Evolutionary conservation across 2,329 filamentous ascomycete genomes (phyloP).

Genomic region (Drechslera avenae): DNA sequence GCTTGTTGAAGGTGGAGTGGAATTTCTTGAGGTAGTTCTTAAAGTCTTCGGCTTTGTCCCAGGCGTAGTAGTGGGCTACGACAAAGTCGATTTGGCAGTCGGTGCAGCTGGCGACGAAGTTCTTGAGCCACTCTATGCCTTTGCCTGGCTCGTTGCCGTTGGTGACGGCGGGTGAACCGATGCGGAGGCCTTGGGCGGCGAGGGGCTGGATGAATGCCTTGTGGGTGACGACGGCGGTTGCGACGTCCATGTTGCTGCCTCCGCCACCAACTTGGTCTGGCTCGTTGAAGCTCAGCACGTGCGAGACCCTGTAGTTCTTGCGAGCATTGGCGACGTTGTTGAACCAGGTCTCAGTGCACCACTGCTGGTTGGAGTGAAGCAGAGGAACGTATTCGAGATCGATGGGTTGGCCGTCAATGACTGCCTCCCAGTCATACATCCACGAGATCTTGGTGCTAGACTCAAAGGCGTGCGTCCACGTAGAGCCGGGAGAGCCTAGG

Average conservation of each 20-base stretch:
- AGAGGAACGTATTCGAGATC: conserved; percentile 66
- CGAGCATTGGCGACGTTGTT: conserved; percentile 35
- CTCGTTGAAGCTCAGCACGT: conserved; percentile 48
- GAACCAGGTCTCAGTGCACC: conserved; percentile 35
- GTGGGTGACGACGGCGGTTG: conserved; percentile 28
- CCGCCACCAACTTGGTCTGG: conserved; percentile 43
- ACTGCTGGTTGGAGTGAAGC: conserved; percentile 38
- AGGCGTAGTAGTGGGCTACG: conserved; percentile 47
- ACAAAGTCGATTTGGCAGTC: conserved; percentile 45
- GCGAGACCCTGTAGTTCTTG: conserved; percentile 37
- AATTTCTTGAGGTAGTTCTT: conserved; percentile 47
- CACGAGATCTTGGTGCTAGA: conserved; percentile 55
- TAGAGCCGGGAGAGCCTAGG: conserved; percentile 28
- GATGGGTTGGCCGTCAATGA: conserved; percentile 51
- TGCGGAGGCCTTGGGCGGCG: conserved; percentile 29
- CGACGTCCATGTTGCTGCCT: conserved; percentile 35
- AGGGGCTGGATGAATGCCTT: conserved; percentile 36
- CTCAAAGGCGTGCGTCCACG: conserved; percentile 29
- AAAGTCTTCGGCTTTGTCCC: conserved; percentile 40
- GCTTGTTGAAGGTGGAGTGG: conserved; percentile 33
- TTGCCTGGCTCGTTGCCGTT: conserved; percentile 31
- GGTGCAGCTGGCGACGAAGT: conserved; percentile 33
- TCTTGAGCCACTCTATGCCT: conserved; percentile 41
- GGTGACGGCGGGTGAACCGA: conserved; percentile 47
- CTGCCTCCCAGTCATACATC: conserved; percentile 70